Percentiles rank a stretch among this genome's conserved stretches.
phyloP scores from a whole-genome alignment of 805 yeast species.

The Suhomyces emberorum region DNA sequence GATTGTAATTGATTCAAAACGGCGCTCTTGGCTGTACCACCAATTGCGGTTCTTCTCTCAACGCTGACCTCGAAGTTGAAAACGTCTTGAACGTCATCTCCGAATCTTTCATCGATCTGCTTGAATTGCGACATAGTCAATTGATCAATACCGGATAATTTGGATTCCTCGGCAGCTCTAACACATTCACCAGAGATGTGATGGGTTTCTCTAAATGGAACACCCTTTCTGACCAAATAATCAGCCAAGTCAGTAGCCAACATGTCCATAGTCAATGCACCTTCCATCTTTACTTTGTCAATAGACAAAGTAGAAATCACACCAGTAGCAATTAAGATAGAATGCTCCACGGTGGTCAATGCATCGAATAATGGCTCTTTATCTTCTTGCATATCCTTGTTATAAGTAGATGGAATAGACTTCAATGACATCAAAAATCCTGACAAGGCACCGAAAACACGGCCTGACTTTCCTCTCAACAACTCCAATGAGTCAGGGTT shows the following conservation, averaged over 20 bases:
- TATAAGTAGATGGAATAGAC: conserved; percentile 96
- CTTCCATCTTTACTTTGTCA: conserved; percentile 71
- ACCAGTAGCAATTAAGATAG: conserved; percentile 92
- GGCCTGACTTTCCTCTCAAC: conserved; percentile 94
- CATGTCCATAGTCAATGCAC: conserved; percentile 97
- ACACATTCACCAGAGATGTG: conserved; percentile 99
- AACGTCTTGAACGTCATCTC: conserved; percentile 74
- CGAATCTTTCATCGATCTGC: conserved; percentile 76
- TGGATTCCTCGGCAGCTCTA: conserved; percentile 76
- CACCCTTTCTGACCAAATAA: conserved; percentile 95
- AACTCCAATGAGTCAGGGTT: conserved; percentile 96
- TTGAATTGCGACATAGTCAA: conserved; percentile 75
- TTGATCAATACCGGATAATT: conserved; percentile 81
- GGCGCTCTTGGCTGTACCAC: conserved; percentile 94
- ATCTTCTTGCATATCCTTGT: conserved; percentile 98
- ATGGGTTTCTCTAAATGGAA: conserved; percentile 98
- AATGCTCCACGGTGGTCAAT: conserved; percentile 87
- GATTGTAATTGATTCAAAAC: conserved; percentile 66
- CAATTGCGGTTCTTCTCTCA: conserved; percentile 94
- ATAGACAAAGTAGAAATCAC: conserved; percentile 84
- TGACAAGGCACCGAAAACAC: conserved; percentile 91
- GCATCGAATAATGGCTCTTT: conserved; percentile 97
- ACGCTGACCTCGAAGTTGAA: conserved; percentile 92
- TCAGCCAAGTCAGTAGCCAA: conserved; percentile 98
- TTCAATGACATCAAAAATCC: conserved; percentile 96